phyloP scores from a whole-genome alignment of 202 grass and related monocot genomes.

The Cymbopogon flexuosus region DNA sequence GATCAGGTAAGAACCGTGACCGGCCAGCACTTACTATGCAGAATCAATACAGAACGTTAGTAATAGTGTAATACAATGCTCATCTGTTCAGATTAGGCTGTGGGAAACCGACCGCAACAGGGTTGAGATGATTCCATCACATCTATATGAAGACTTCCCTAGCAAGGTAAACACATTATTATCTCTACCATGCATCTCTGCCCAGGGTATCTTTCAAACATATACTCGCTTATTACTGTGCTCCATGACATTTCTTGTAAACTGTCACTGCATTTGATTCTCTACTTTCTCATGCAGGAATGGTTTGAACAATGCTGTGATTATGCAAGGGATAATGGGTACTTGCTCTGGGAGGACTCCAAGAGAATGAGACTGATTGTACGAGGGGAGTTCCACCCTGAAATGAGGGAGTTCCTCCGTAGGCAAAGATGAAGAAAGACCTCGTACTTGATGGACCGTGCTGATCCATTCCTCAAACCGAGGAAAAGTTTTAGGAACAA shows the following conservation, averaged over 20 bases:
- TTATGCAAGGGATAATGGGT: conserved; percentile 65
- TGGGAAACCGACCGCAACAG: conserved; percentile 86
- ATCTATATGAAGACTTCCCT: conserved; percentile 87
- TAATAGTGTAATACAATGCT: background rate
- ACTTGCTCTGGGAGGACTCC: conserved; percentile 64
- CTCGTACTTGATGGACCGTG: background rate
- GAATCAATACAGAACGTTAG: background rate
- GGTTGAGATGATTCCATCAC: conserved; percentile 57
- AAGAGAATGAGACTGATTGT: conserved; percentile 74
- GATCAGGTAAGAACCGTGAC: conserved; percentile 55
- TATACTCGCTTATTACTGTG: background rate
- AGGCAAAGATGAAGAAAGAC: conserved; percentile 42
- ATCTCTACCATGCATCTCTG: background rate
- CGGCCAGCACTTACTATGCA: background rate
- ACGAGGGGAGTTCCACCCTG: conserved; percentile 51
- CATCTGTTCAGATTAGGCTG: conserved; percentile 62
- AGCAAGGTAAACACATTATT: conserved; percentile 48
- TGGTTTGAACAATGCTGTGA: conserved; percentile 81
- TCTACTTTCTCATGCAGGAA: conserved; percentile 43
- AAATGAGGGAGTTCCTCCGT: conserved; percentile 84
- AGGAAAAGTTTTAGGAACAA: too few relatives aligned
- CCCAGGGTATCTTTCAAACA: background rate
- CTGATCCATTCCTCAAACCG: too few relatives aligned
- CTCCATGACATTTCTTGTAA: background rate
- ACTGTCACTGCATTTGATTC: background rate